phyloP scores from a whole-genome alignment of 2,329 filamentous ascomycete species.

The Trichoderma arundinaceum region DNA sequence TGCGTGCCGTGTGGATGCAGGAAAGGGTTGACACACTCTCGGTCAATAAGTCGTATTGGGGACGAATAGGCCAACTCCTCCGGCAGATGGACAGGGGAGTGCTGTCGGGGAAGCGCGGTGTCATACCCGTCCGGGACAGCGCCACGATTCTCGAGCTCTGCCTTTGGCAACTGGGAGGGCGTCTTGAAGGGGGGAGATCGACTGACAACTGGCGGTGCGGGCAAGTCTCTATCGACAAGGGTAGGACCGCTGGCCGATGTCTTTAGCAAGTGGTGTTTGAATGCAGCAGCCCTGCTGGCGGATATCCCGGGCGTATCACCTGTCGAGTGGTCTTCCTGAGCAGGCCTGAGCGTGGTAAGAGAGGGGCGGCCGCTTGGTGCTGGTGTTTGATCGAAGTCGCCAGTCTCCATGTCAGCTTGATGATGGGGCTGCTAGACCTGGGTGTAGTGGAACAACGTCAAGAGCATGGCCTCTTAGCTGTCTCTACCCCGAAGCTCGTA shows the following conservation, averaged over 20 bases:
- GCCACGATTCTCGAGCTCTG: slow-evolving; percentile 30
- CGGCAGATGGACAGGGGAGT: not conserved
- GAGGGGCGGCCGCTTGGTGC: slow-evolving; percentile 42
- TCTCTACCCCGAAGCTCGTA: not conserved
- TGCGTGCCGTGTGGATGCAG: not conserved
- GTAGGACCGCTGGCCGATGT: slow-evolving; percentile 33
- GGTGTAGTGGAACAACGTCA: slow-evolving; percentile 36
- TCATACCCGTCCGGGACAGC: not conserved
- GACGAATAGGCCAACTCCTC: not conserved
- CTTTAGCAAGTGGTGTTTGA: slow-evolving; percentile 39
- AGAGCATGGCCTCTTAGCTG: slow-evolving; percentile 35
- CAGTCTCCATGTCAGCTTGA: slow-evolving; percentile 34
- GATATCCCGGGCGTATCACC: slow-evolving; percentile 20
- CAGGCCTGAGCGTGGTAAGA: slow-evolving; percentile 35
- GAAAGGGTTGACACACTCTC: slow-evolving; percentile 6
- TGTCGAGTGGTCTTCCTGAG: slow-evolving; percentile 27
- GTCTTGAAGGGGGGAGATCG: slow-evolving; percentile 14
- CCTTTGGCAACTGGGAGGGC: slow-evolving; percentile 7
- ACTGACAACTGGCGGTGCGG: slow-evolving; percentile 35
- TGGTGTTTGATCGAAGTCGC: slow-evolving; percentile 45
- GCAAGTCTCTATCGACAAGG: slow-evolving; percentile 36
- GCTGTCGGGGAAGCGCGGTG: not conserved
- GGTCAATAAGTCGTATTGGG: slow-evolving; percentile 10
- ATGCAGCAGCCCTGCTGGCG: slow-evolving; percentile 19
- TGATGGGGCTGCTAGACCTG: slow-evolving; percentile 34